phyloP scores from a whole-genome alignment of 805 yeast species.

The Priceomyces fermenticarens region DNA sequence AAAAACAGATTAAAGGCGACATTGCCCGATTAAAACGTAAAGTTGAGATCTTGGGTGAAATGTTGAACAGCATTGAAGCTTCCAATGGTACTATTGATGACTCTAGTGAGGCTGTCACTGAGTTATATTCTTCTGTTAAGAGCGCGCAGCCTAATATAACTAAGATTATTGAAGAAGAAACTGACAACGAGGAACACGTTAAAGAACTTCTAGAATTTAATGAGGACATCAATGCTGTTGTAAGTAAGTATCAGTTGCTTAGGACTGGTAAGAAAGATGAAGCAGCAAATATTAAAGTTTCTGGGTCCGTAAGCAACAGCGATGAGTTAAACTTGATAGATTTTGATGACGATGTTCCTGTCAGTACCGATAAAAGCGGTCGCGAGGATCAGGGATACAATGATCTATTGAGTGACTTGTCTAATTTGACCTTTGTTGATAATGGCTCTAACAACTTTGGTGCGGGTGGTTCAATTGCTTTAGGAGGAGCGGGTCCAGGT shows the following conservation, averaged over 20 bases:
- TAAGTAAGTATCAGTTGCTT: slow-evolving; percentile 64
- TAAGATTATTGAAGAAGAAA: slow-evolving; percentile 79
- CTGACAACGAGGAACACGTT: slow-evolving; percentile 62
- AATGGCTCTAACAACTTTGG: slow-evolving; percentile 37
- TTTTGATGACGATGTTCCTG: slow-evolving; percentile 41
- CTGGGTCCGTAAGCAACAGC: slow-evolving; percentile 20
- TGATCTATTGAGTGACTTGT: slow-evolving; percentile 72
- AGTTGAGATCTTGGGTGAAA: slow-evolving; percentile 82
- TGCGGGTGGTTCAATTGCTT: slow-evolving; percentile 49
- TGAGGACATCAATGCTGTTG: slow-evolving; percentile 68
- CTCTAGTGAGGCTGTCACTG: slow-evolving; percentile 71
- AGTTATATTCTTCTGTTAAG: slow-evolving; percentile 74
- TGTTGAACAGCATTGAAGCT: slow-evolving; percentile 56
- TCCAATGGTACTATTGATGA: slow-evolving; percentile 40
- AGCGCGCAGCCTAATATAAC: slow-evolving; percentile 84
- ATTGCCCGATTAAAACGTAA: slow-evolving; percentile 80
- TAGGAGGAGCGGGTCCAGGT: slow-evolving; percentile 19
- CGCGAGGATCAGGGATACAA: slow-evolving; percentile 45
- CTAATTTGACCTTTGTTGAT: slow-evolving; percentile 55
- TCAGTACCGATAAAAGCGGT: slow-evolving; percentile 24
- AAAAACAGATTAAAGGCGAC: slow-evolving; percentile 78
- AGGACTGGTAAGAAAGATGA: slow-evolving; percentile 59
- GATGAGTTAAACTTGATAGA: slow-evolving; percentile 39
- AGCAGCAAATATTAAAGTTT: slow-evolving; percentile 47
- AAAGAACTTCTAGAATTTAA: slow-evolving; percentile 64